Evolutionary conservation across 108 stramenopile species (phyloP).

Genomic region (Cyclotella sp.): DNA sequence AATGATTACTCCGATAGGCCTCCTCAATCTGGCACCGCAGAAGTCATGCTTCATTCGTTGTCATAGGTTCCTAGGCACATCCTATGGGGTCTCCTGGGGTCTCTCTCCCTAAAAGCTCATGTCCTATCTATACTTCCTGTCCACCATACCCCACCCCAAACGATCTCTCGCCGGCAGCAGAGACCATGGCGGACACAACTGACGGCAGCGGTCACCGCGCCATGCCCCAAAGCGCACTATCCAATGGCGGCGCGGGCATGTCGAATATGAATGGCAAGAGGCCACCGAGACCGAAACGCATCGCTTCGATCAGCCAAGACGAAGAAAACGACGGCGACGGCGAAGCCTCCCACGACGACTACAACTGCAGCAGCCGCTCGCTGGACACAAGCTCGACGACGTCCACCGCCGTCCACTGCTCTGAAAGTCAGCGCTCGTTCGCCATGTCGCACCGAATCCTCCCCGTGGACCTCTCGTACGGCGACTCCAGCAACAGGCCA

Average conservation of each 20-base stretch:
- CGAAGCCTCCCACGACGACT: neutral
- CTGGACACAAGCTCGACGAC: neutral
- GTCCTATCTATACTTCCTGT: too few species aligned
- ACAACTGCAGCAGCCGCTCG: neutral
- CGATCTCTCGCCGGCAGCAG: too few species aligned
- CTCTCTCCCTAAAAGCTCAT: too few species aligned
- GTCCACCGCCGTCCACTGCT: neutral
- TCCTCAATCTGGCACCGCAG: too few species aligned
- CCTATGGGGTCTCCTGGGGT: too few species aligned
- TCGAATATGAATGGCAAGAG: neutral
- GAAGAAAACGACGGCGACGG: constrained; percentile 1
- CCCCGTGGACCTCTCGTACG: neutral
- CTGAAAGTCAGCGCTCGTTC: neutral
- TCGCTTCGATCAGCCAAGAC: constrained; percentile 1
- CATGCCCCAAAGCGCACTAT: neutral
- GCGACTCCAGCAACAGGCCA: too few species aligned
- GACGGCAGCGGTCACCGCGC: neutral
- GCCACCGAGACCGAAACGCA: neutral
- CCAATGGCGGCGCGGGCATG: neutral
- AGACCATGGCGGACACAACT: neutral
- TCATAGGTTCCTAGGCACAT: too few species aligned
- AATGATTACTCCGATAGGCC: too few species aligned
- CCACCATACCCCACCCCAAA: too few species aligned
- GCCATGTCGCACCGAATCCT: neutral
- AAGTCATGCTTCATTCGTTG: too few species aligned